Evolutionary conservation across 116 monocot species (phyloP).

Genomic region (Papilionanthe hybrid): DNA sequence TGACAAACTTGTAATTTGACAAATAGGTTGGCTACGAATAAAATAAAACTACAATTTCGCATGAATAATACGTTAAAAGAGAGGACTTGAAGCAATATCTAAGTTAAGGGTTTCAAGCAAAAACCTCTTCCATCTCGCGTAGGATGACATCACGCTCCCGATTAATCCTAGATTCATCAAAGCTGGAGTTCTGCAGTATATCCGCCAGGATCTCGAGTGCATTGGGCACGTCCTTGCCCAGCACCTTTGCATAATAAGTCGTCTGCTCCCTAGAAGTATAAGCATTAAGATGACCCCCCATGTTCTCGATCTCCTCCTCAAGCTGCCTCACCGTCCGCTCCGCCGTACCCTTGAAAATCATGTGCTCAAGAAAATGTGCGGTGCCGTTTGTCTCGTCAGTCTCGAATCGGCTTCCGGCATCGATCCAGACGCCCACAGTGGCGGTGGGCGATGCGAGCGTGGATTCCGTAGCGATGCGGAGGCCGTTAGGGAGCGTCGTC

Average conservation of each 20-base stretch:
- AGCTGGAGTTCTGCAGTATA: conserved; percentile 83
- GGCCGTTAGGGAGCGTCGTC: conserved; percentile 83
- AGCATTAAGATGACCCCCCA: conserved; percentile 96
- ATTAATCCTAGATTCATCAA: conserved; percentile 60
- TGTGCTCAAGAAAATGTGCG: conserved; percentile 95
- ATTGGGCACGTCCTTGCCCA: conserved; percentile 64
- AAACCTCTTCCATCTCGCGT: conserved; percentile 96
- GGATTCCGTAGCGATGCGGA: conserved; percentile 92
- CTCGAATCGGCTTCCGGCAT: conserved; percentile 93
- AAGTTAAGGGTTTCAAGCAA: background rate
- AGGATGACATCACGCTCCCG: conserved; percentile 94
- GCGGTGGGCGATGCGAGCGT: conserved; percentile 64
- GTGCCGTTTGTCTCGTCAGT: conserved; percentile 88
- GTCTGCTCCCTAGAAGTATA: conserved; percentile 98
- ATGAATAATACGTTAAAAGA: background rate
- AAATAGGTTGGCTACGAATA: background rate
- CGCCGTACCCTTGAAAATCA: conserved; percentile 98
- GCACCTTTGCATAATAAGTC: conserved; percentile 85
- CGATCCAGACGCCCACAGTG: conserved; percentile 99
- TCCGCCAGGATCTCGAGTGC: conserved; percentile 83
- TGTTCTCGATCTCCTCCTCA: conserved; percentile 99
- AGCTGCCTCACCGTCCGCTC: conserved; percentile 58
- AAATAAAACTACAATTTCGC: background rate
- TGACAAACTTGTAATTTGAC: background rate
- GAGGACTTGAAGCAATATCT: background rate